Evolutionary conservation across 129 eudicot genomes (phyloP).

Genomic region (Artemisia annua): DNA sequence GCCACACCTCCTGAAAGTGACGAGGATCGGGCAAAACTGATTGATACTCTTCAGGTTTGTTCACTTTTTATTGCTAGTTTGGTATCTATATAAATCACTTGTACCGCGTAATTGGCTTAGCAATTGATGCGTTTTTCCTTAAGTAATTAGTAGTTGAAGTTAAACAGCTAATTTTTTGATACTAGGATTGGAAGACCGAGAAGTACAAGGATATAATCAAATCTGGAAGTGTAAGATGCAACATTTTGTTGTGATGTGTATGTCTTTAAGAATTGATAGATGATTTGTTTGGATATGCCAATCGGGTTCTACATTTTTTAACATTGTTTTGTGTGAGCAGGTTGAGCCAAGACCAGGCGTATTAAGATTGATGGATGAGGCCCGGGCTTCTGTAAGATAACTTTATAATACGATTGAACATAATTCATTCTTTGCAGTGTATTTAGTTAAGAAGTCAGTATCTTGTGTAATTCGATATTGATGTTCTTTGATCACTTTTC

Average conservation of each 20-base stretch:
- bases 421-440: neutral
- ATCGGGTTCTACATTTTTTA: neutral
- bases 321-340: constrained; percentile 36
- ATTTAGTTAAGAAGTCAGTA: neutral
- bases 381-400: constrained; percentile 87
- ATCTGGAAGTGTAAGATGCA: constrained; percentile 88
- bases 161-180: constrained; percentile 9
- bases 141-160: neutral
- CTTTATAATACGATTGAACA: neutral
- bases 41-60: constrained; percentile 81
- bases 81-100: no score
- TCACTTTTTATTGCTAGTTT: no score
- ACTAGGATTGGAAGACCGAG: constrained; percentile 96
- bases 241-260: neutral
- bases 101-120: no score
- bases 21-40: constrained; percentile 55
- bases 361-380: constrained; percentile 95
- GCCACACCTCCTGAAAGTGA: constrained; percentile 66
- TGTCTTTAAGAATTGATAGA: neutral
- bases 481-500: neutral
- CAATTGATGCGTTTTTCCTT: no score
- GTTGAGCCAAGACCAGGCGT: constrained; percentile 97
- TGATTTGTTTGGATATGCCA: neutral
- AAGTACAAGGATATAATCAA: constrained; percentile 92
- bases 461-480: neutral